A percentile compares a stretch with the other conserved stretches of the same genome.
Evolutionary conservation across 345 rosid genomes (phyloP).

Genomic region (Mangifera indica): DNA sequence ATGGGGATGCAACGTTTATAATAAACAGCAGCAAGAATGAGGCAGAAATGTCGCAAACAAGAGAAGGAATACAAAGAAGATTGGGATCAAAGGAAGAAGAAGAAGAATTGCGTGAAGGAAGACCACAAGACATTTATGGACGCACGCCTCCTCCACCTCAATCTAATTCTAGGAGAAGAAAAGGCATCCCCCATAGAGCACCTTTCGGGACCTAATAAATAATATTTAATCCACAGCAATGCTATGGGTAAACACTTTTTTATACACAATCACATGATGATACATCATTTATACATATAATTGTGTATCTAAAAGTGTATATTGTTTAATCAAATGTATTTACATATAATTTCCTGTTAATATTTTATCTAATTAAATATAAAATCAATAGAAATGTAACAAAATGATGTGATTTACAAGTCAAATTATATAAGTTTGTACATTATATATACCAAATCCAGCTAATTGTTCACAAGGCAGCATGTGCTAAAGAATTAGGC

Average conservation of each 20-base stretch:
- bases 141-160: conserved; percentile 23
- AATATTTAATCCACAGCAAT: too few relatives aligned
- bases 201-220: conserved; percentile 31
- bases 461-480: conserved; percentile 23
- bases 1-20: conserved; percentile 31
- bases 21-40: conserved; percentile 20
- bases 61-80: conserved; percentile 29
- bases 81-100: conserved; percentile 32
- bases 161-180: conserved; percentile 40
- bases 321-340: too few relatives aligned
- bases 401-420: too few relatives aligned
- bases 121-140: conserved; percentile 27
- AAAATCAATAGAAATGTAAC: too few relatives aligned
- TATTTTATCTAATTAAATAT: not conserved
- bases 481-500: not conserved
- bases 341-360: too few relatives aligned
- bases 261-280: too few relatives aligned
- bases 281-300: too few relatives aligned
- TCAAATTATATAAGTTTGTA: not conserved
- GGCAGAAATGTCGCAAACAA: conserved; percentile 17
- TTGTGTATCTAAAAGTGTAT: too few relatives aligned
- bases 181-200: conserved; percentile 49
- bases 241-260: too few relatives aligned
- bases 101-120: conserved; percentile 39
- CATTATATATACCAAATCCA: conserved; percentile 10